Evolutionary conservation across 1,139 yeast genomes (phyloP), one percentile per base, ranked within the genome.

Genomic region (Zygosaccharomyces sapae): DNA sequence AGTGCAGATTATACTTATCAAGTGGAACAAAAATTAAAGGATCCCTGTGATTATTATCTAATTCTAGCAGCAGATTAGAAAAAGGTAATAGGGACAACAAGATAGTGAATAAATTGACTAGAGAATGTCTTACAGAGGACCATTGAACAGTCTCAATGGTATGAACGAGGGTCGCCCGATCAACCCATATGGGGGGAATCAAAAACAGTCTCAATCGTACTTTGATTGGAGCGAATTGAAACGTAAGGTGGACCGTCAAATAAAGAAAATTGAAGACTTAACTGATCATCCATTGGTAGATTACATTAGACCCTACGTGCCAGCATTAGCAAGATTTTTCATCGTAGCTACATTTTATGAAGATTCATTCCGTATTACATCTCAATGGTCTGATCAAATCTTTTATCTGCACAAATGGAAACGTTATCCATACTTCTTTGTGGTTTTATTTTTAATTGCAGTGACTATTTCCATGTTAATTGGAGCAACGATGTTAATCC

Each of bases 311-410:
- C 92, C 92, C 0, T 83, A 80, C 56, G 82, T 83, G 29, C 97
- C 97, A 10, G 81, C 83, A 19, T 77, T 92, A 56, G 97, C 97
- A 25, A 77, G 98, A 50, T 82, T 87, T 52, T 79, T 90, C 59
- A 89, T 92, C 56, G 96, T 92, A 50, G 96, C 96, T 44, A 92
- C 98, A 1, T 92, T 90, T 65, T 79, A 82, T 59, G 98, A 92
- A 68, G 98, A 92, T 64, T 81, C 96, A 1, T 67, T 85, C 50
- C 77, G 98, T 67, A 87, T 92, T 60, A 63, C 83, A 50, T 73
- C 89, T 13, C 97, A 90, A 69, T 92, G 97, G 97, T 69, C 76
- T 29, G 96, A 88, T 62, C 98, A 92, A 68, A 88, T 88, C 27
- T 83, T 81, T 65, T 92, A 86, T 67, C 75, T 92, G 59, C 79